Evolutionary conservation across 2,329 filamentous ascomycete genomes (phyloP).

Genomic region (Neonectria hederae): DNA sequence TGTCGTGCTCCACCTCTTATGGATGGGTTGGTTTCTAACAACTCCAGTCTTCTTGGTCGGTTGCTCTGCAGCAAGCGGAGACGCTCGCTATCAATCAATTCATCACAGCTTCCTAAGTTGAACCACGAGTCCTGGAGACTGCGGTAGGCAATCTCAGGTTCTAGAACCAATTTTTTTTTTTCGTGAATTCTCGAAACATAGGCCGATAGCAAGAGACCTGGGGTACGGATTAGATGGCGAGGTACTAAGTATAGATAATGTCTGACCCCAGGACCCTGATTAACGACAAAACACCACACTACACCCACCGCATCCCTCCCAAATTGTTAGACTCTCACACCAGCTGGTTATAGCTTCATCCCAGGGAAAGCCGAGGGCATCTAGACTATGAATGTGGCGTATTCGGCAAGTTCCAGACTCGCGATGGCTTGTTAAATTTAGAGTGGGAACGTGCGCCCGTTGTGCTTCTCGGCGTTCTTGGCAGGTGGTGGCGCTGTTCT

Average conservation of each 20-base stretch:
- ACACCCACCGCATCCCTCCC: not conserved
- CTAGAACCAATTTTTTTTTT: not conserved
- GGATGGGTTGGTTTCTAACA: not conserved
- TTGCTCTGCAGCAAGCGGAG: not conserved
- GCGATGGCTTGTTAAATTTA: conserved; percentile 6
- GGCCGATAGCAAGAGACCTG: not conserved
- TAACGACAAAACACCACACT: no score
- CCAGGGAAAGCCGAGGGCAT: not conserved
- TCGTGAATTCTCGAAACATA: not conserved
- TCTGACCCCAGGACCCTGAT: no score
- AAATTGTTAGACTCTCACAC: not conserved
- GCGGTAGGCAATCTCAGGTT: not conserved
- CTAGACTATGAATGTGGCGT: not conserved
- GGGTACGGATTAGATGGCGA: not conserved
- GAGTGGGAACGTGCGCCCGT: conserved; percentile 20
- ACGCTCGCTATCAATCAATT: not conserved
- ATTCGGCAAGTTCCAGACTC: conserved; percentile 3
- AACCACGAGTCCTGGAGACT: not conserved
- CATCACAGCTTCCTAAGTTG: not conserved
- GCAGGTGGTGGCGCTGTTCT: conserved; percentile 12
- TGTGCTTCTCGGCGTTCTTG: conserved; percentile 14
- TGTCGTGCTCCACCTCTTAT: not conserved
- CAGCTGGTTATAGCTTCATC: not conserved
- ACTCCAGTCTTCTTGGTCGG: not conserved
- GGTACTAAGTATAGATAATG: not conserved